Percentiles rank a stretch among this genome's conserved stretches.
phyloP scores from a whole-genome alignment of 306 rosid species.

The Quercus mongolica region DNA sequence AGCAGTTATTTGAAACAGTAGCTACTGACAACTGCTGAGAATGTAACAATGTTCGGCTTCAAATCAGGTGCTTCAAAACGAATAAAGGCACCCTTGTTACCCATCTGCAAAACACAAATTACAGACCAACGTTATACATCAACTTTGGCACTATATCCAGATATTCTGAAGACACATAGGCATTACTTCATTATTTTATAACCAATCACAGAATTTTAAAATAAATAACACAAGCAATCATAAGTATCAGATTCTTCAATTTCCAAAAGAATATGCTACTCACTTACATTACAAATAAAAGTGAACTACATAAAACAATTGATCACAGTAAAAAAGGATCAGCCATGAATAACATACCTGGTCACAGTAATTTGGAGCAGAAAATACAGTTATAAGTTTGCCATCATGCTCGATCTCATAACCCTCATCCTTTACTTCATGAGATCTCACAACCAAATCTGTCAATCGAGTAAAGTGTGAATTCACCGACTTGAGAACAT shows the following conservation, averaged over 20 bases:
- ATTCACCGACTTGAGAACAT: slow-evolving; percentile 14
- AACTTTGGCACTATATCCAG: not conserved
- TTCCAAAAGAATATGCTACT: not conserved
- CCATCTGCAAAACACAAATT: slow-evolving; percentile 71
- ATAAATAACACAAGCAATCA: not conserved
- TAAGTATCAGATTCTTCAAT: not conserved
- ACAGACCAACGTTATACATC: not conserved
- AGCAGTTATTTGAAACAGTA: slow-evolving; percentile 1
- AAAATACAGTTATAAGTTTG: slow-evolving; percentile 95
- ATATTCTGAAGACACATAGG: not conserved
- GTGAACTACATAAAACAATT: not conserved
- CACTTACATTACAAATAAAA: not conserved
- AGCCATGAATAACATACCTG: slow-evolving; percentile 54
- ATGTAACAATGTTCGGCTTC: slow-evolving; percentile 86
- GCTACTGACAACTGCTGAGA: slow-evolving; percentile 86
- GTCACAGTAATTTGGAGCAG: slow-evolving; percentile 99
- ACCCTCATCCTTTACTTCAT: slow-evolving; percentile 99
- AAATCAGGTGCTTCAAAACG: slow-evolving; percentile 86
- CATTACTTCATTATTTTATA: too few relatives aligned
- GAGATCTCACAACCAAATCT: slow-evolving; percentile 97
- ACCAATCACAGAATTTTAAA: too few relatives aligned
- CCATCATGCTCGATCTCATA: slow-evolving; percentile 96
- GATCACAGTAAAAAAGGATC: not conserved
- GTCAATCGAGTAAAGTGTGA: slow-evolving; percentile 26
- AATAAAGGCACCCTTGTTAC: slow-evolving; percentile 98